Base-by-base conservation (phyloP, 2,329 filamentous ascomycete genomes). In the Phyllosticta paracitricarpa region DNA sequence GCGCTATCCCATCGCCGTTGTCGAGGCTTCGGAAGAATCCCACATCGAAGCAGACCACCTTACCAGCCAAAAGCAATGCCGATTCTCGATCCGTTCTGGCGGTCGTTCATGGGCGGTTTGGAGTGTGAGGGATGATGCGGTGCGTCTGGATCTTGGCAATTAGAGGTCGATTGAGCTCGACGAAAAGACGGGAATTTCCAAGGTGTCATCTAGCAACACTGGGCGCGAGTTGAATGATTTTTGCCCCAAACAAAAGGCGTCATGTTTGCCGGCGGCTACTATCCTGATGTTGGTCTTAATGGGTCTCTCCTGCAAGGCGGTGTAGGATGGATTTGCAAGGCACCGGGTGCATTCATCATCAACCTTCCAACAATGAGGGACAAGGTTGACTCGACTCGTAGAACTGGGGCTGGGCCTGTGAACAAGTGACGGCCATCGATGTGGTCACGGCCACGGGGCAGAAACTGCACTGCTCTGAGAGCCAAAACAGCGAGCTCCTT, bases 291-390 rank as follows among this genome's bases (percentile, higher is more conserved):
- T 19, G 81, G 79, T 8, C 65, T 84, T n/a, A 81, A 81, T 0
- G 81, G 81, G 0, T 83, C 83, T 63, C 66, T 83, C 24, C 67
- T 84, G 14, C 81, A 83, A 64, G 82, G 81, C 0, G 81, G 81
- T 1, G 82, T 83, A 79, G 81, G 81, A 0, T 84, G 81, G 81
- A 82, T 82, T 65, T 82, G 78, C 65, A 78, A 76, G 68, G 78
- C 79, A 63, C 4, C 8, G 26, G 26, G 26, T 61, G 73, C 67
- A 3, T 30, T 10, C 25, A 61, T 26, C n/a, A 30, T 56, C n/a
- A 2, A 14, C n/a, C n/a, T 22, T n/a, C 10, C 14, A 12, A 14
- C 4, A 8, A 12, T 5, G 48, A 12, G 12, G 24, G 26, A 6
- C 26, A 28, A 17, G 30, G 30, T 48, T 61, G 35, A 62, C 9